Evolutionary conservation across 192 early-diverging fungal species (phyloP), one percentile per base, ranked within the genome.

Genomic region (Martensiomyces pterosporus): DNA sequence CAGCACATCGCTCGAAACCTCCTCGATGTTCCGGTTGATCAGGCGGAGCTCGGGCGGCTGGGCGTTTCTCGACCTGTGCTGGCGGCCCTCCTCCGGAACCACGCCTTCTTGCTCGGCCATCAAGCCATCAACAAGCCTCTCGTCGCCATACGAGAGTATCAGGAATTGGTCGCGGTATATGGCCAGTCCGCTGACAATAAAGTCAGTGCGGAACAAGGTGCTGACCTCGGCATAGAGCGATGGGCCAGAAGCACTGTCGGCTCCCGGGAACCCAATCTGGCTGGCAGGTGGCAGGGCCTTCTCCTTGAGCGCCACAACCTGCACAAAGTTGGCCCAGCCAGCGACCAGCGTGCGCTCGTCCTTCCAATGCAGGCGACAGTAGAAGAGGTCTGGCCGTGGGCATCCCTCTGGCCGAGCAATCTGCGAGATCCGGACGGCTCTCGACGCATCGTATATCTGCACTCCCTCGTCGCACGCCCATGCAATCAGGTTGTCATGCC

Each of bases 271-370:
- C 38, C 9, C 26, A 23, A n/a, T 27, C 19, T 16, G 3, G 24
- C 3, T n/a, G 15, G 23, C 43, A 8, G 49, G 2, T 24, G 39
- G 36, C 50, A 42, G 37, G 27, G 27, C 13, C 0, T 61, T 60
- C 19, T 64, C 85, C 49, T 83, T 85, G 23, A 99, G 79, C 2
- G 76, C 68, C 13, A 88, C 88, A 9, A 96, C 77, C 55, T 89
- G 94, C 29, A 99, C 89, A 45, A 77, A 81, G 55, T 97, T 86
- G 7, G 90, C 97, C 97, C 97, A 99, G 0, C 92, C 97, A 47
- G 97, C 84, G 14, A 97, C 55, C 34, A 99, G 66, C 4, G 85
- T 84, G 13, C 54, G 75, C 22, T 85, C 81, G 32, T 81, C 79
- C 44, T 81, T 84, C 97, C 97, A 99, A 57, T 81, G 81, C 39